A percentile compares a stretch with the other conserved stretches of the same genome.
Evolutionary conservation across 805 yeast genomes (phyloP).

Genomic region (Schwanniomyces yamadae): DNA sequence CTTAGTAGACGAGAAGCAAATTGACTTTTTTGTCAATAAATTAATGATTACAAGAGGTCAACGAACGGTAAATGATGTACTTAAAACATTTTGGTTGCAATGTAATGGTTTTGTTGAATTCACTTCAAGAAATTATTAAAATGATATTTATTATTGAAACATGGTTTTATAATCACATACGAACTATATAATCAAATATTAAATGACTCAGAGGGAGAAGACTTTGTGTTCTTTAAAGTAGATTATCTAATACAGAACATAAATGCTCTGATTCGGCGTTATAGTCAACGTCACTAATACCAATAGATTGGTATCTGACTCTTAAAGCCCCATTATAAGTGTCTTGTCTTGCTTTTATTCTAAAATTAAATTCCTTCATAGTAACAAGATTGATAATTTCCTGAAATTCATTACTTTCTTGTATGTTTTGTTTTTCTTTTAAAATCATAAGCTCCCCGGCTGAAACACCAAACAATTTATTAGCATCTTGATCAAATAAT

Average conservation of each 20-base stretch:
- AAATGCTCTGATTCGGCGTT: constrained; percentile 60
- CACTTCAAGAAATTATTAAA: constrained; percentile 8
- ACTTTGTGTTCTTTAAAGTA: too few relatives aligned
- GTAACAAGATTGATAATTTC: constrained; percentile 47
- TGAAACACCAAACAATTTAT: constrained; percentile 57
- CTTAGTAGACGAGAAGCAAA: constrained; percentile 29
- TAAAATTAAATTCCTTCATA: constrained; percentile 70
- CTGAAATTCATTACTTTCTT: constrained; percentile 44
- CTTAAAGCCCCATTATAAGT: constrained; percentile 75
- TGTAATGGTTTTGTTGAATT: constrained; percentile 55
- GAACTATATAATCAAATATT: too few relatives aligned
- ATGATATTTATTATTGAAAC: too few relatives aligned
- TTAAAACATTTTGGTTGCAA: constrained; percentile 65
- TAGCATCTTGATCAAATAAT: constrained; percentile 83
- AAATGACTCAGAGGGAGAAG: too few relatives aligned
- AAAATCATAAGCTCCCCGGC: constrained; percentile 61
- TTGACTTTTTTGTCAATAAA: constrained; percentile 47
- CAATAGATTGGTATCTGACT: constrained; percentile 69
- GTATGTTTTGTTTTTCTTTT: constrained; percentile 29
- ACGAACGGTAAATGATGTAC: constrained; percentile 54
- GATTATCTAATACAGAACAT: constrained; percentile 43
- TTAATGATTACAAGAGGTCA: constrained; percentile 64
- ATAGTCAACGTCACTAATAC: constrained; percentile 53
- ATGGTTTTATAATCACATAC: too few relatives aligned
- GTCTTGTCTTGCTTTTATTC: constrained; percentile 81